phyloP scores from a whole-genome alignment of 345 rosid genomes.

The Euphorbia pulcherrima region DNA sequence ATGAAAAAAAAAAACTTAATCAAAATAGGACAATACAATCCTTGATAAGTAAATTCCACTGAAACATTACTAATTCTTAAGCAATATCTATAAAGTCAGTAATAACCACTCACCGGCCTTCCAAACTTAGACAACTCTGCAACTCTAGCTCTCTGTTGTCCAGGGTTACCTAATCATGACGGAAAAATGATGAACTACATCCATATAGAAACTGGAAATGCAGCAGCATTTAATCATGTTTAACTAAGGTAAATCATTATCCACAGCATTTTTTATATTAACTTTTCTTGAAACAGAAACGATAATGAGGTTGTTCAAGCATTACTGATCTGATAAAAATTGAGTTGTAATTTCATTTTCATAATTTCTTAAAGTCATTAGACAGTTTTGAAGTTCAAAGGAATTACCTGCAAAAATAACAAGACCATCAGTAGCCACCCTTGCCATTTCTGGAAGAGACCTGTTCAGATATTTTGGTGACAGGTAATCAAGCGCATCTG shows the following conservation, averaged over 20 bases:
- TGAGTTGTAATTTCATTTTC: neutral
- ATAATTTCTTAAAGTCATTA: neutral
- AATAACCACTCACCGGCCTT: slow-evolving; percentile 61
- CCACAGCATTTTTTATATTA: neutral
- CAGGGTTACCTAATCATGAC: slow-evolving; percentile 22
- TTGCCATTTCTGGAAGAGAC: slow-evolving; percentile 86
- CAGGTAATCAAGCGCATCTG: slow-evolving; percentile 88
- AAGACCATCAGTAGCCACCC: slow-evolving; percentile 82
- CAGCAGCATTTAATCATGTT: neutral
- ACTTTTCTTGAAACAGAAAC: neutral
- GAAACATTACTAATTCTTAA: neutral
- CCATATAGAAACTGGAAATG: neutral
- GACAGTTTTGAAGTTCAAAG: neutral
- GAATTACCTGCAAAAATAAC: slow-evolving; percentile 75
- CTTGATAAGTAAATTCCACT: neutral
- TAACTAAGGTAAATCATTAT: neutral
- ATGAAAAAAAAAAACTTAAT: no score
- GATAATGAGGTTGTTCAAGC: neutral
- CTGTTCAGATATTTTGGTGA: slow-evolving; percentile 93
- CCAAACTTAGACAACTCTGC: slow-evolving; percentile 86
- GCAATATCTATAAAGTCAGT: neutral
- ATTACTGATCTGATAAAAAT: neutral
- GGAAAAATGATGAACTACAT: neutral
- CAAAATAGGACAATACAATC: neutral
- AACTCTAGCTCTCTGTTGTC: slow-evolving; percentile 53